A percentile compares a stretch with the other conserved stretches of the same genome.
phyloP scores from a whole-genome alignment of 2,329 filamentous ascomycete species.

The Blastomyces emzantsi region DNA sequence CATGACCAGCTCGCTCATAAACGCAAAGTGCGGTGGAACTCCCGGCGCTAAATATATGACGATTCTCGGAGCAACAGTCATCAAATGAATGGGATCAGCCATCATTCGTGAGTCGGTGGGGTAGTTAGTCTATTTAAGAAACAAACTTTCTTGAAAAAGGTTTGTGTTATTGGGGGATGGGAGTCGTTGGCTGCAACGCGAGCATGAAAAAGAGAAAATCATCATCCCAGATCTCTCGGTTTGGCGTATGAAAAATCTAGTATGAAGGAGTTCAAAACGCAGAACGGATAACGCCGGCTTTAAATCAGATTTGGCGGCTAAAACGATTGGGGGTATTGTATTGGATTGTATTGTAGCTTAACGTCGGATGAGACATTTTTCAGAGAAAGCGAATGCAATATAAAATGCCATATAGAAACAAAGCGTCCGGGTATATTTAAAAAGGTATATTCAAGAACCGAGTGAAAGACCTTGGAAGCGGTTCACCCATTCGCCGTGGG shows the following conservation, averaged over 20 bases:
- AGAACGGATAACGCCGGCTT: not conserved
- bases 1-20: not conserved
- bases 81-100: not conserved
- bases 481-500: conserved; percentile 50
- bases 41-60: not conserved
- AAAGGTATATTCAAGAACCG: conserved; percentile 40
- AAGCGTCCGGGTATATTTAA: not conserved
- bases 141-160: not conserved
- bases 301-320: not conserved
- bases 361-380: not conserved
- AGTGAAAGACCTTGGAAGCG: conserved; percentile 64
- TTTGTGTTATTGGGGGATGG: not conserved
- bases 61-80: not conserved
- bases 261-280: not conserved
- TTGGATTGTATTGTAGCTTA: not conserved
- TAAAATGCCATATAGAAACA: conserved; percentile 2
- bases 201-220: not conserved
- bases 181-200: not conserved
- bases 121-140: conserved; percentile 6
- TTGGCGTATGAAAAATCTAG: not conserved
- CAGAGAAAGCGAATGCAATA: conserved; percentile 1
- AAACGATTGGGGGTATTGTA: not conserved
- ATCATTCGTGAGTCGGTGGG: conserved; percentile 7
- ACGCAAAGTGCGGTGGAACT: not conserved
- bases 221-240: conserved; percentile 4